phyloP scores from a whole-genome alignment of 306 rosid species.

The Cucumis hystrix region DNA sequence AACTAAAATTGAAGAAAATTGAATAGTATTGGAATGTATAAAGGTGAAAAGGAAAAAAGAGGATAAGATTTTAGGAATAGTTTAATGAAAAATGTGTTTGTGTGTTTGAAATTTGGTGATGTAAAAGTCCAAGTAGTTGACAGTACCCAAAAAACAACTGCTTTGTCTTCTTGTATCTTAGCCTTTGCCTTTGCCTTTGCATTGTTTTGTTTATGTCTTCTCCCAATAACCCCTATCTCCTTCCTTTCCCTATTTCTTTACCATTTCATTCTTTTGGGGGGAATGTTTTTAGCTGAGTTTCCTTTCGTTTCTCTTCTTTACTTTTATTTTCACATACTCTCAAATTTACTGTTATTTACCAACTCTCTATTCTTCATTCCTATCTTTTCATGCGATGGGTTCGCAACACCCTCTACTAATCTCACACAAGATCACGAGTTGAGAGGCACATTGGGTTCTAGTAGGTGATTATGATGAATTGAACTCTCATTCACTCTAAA shows the following conservation, averaged over 20 bases:
- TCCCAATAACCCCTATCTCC: not conserved
- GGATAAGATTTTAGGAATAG: not conserved
- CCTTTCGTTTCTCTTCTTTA: not conserved
- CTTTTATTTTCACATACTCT: too few species aligned
- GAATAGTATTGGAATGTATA: too few species aligned
- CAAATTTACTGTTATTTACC: too few species aligned
- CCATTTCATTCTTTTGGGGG: not conserved
- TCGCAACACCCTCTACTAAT: too few species aligned
- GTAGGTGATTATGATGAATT: too few species aligned
- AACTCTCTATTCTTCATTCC: too few species aligned
- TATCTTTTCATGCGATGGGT: too few species aligned
- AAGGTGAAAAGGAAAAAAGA: not conserved
- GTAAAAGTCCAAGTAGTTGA: not conserved
- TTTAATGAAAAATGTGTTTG: not conserved
- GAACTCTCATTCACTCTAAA: too few species aligned
- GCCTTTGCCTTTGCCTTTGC: not conserved
- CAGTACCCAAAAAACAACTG: not conserved
- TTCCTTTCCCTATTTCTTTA: not conserved
- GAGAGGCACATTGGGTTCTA: too few species aligned
- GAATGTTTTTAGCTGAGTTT: not conserved
- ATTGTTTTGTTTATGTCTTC: not conserved
- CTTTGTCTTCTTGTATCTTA: constrained; percentile 2
- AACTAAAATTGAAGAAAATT: too few species aligned
- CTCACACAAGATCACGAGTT: too few species aligned
- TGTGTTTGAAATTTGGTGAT: not conserved